Evolutionary conservation across 1,284 basidiomycete genomes (phyloP), one percentile per base, ranked within the genome.

Genomic region (Microbotryum violaceum): DNA sequence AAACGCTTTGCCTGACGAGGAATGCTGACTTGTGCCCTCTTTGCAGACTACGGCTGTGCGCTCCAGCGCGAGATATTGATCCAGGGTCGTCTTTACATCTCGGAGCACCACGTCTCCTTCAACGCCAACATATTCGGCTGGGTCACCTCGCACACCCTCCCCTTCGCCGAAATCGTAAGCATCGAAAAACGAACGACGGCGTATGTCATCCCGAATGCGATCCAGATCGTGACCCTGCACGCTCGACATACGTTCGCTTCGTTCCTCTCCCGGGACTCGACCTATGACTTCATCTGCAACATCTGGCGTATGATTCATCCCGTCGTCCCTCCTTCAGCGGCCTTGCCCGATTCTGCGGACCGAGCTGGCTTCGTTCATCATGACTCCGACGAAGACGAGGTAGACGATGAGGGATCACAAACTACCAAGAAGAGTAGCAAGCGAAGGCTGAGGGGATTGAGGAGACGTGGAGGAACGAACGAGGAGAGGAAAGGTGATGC

Each of bases 151-250:
- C 81, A 97, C 65, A 86, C 87, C 48, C 85, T 98, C 62, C 88
- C 94, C 4, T 96, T 97, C 69, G 84, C 86, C 72, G 92, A 97
- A 70, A 87, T 98, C 61, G 86, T 83, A 44, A 80, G 84, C 16
- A 84, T 99, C 51, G 94, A 98, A 75, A 97, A 97, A 81, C 89
- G 87, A 71, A 98, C 94, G 91, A 98, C 96, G 0, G 94, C 94
- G 1, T 89, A 96, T 69, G 91, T 99, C 62, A 99, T 98, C 66
- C 94, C 96, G 16, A 99, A 98, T 74, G 94, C 92, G 10, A 94
- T 99, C 69, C 88, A 89, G 70, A 82, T 98, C 58, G 84, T 86
- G 16, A 97, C 94, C 0, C 81, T 84, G 31, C 85, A 86, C 64
- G 75, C 77, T 47, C 78, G 79, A 63, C 91, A 97, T 77, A 90